These are phyloP conservation scores for Marasmius sp. DNA, from an alignment of 1,284 basidiomycete genomes.

Conservation along the genomic window DNA sequence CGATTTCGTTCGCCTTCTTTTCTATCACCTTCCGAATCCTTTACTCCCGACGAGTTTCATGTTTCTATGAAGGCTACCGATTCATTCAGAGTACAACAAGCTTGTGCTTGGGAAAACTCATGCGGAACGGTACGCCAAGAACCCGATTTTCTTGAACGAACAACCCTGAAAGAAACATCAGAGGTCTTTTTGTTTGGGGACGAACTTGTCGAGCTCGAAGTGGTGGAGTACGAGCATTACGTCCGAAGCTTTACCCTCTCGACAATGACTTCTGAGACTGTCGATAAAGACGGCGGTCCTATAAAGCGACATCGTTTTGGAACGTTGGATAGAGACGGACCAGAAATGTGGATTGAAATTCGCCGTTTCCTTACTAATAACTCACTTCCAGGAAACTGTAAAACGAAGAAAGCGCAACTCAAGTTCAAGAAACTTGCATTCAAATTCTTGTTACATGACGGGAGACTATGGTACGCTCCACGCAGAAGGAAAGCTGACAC, in stretches of 20 bases:
- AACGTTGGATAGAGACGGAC: neutral
- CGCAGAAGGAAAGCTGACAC: neutral
- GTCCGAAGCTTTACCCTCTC: neutral
- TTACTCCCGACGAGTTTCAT: no score
- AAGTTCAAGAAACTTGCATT: no score
- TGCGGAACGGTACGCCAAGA: neutral
- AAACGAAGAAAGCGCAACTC: no score
- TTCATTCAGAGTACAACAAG: neutral
- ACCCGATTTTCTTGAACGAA: neutral
- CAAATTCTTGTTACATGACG: no score
- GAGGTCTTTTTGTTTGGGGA: conserved; percentile 7
- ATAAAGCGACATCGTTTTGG: neutral
- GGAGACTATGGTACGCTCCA: neutral
- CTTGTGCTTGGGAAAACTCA: neutral
- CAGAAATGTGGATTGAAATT: neutral
- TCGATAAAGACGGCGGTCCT: no score
- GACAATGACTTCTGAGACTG: neutral
- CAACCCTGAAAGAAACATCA: neutral
- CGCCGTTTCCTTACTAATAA: neutral
- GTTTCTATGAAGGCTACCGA: neutral
- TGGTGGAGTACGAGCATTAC: neutral
- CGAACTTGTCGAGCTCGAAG: neutral
- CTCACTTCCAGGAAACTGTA: no score
- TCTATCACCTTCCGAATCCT: neutral
- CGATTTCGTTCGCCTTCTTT: neutral